Evolutionary conservation across 2,329 filamentous ascomycete species (phyloP).

Genomic region (Claviceps africana): DNA sequence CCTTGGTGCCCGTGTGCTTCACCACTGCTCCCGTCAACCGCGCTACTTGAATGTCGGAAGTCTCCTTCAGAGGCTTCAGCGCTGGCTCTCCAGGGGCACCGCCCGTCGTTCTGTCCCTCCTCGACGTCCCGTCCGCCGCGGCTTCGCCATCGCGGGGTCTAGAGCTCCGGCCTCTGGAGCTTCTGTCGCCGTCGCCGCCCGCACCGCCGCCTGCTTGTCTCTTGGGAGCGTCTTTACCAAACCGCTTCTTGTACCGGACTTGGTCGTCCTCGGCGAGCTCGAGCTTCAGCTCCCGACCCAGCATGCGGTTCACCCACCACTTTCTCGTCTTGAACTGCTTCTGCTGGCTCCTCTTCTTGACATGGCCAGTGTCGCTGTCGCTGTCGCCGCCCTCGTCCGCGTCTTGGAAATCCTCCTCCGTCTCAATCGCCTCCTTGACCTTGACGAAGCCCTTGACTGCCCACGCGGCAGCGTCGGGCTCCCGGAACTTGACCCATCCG

Average conservation of each 20-base stretch:
- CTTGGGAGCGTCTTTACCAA: slow-evolving; percentile 54
- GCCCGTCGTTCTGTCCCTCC: neutral
- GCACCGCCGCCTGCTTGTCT: slow-evolving; percentile 10
- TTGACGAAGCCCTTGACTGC: slow-evolving; percentile 66
- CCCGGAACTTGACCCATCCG: slow-evolving; percentile 85
- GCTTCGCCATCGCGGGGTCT: slow-evolving; percentile 17
- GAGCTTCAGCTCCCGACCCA: slow-evolving; percentile 68
- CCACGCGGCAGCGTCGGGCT: slow-evolving; percentile 55
- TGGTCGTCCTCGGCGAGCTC: slow-evolving; percentile 90
- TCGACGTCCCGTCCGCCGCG: slow-evolving; percentile 12
- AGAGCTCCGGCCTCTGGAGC: slow-evolving; percentile 22
- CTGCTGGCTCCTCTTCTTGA: slow-evolving; percentile 24
- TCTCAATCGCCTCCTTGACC: slow-evolving; percentile 51
- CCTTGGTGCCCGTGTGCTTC: slow-evolving; percentile 65
- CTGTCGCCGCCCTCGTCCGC: slow-evolving; percentile 31
- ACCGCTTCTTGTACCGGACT: slow-evolving; percentile 85
- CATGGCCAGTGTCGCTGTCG: slow-evolving; percentile 12
- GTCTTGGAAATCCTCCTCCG: slow-evolving; percentile 44
- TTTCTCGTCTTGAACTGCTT: slow-evolving; percentile 47
- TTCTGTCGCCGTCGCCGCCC: slow-evolving; percentile 9
- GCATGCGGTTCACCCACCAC: slow-evolving; percentile 76
- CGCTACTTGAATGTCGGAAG: slow-evolving; percentile 35
- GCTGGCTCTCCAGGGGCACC: slow-evolving; percentile 5
- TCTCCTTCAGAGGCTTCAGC: slow-evolving; percentile 26
- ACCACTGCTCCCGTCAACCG: slow-evolving; percentile 70